A percentile compares a stretch with the other conserved stretches of the same genome.
phyloP scores from a whole-genome alignment of 495 filamentous ascomycete genomes.

The Penicillium atrosanguineum region DNA sequence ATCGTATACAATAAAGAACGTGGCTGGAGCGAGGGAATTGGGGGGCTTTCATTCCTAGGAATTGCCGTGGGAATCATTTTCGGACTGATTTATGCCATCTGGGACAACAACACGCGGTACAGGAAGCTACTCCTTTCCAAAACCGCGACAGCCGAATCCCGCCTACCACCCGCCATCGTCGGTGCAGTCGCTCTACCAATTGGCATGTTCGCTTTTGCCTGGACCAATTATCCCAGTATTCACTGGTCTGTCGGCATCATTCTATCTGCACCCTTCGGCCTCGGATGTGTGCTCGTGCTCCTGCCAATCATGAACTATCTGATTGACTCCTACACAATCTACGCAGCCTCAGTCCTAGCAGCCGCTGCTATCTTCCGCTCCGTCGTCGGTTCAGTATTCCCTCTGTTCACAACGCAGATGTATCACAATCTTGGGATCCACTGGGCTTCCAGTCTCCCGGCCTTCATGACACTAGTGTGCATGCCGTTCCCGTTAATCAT shows the following conservation, averaged over 20 bases:
- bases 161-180: conserved; percentile 32
- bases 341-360: conserved; percentile 67
- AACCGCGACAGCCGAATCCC: conserved; percentile 9
- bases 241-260: conserved; percentile 63
- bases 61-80: conserved; percentile 11
- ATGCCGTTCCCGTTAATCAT: conserved; percentile 69
- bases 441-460: conserved; percentile 68
- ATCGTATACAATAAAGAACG: conserved; percentile 70
- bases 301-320: conserved; percentile 67
- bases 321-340: conserved; percentile 69
- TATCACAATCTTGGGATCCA: conserved; percentile 66
- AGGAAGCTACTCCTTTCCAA: conserved; percentile 3
- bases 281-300: conserved; percentile 64
- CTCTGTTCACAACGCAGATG: conserved; percentile 69
- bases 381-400: conserved; percentile 67
- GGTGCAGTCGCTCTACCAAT: conserved; percentile 33
- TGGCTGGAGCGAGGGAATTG: conserved; percentile 62
- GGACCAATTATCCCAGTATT: conserved; percentile 59
- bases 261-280: conserved; percentile 59
- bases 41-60: conserved; percentile 64
- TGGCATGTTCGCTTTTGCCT: conserved; percentile 57
- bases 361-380: conserved; percentile 62
- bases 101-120: conserved; percentile 13
- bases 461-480: conserved; percentile 65
- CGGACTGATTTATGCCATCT: conserved; percentile 8